phyloP scores from a whole-genome alignment of 805 yeast species.

The Ogataea zsoltii region DNA sequence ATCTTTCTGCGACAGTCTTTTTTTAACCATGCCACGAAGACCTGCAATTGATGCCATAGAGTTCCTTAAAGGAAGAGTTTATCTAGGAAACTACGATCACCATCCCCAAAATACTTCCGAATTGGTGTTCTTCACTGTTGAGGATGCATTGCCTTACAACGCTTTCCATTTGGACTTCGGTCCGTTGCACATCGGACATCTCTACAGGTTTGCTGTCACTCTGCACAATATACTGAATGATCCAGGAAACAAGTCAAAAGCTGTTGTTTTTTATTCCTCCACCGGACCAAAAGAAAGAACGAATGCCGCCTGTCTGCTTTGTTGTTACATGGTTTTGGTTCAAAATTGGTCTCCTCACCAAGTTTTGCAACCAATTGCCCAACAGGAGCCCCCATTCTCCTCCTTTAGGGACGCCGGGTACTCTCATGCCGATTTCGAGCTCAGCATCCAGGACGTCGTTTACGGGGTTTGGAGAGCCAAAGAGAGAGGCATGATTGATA shows the following conservation, averaged over 20 bases:
- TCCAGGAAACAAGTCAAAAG: conserved; percentile 78
- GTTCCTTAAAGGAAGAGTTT: conserved; percentile 61
- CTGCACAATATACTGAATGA: conserved; percentile 90
- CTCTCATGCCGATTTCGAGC: conserved; percentile 90
- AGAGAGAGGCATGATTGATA: conserved; percentile 83
- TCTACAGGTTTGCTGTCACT: conserved; percentile 93
- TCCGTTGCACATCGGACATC: conserved; percentile 89
- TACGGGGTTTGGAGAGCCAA: conserved; percentile 98
- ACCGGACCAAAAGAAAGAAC: conserved; percentile 81
- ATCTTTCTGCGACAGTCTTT: neutral
- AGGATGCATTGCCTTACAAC: conserved; percentile 88
- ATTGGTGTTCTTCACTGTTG: conserved; percentile 85
- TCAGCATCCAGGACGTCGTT: conserved; percentile 91
- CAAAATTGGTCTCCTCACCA: conserved; percentile 99
- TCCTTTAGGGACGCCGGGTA: conserved; percentile 97
- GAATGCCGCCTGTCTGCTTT: conserved; percentile 90
- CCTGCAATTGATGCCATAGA: conserved; percentile 36
- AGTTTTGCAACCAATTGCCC: conserved; percentile 91
- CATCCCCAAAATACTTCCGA: conserved; percentile 76
- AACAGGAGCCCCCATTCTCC: conserved; percentile 90
- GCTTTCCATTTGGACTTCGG: conserved; percentile 97
- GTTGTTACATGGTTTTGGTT: conserved; percentile 92
- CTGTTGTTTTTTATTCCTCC: conserved; percentile 87
- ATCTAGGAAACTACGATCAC: conserved; percentile 84
- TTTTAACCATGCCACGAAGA: conserved; percentile 28